Conservation (phyloP, 352 stramenopile genomes). For the Globisporangium nodosum region DNA sequence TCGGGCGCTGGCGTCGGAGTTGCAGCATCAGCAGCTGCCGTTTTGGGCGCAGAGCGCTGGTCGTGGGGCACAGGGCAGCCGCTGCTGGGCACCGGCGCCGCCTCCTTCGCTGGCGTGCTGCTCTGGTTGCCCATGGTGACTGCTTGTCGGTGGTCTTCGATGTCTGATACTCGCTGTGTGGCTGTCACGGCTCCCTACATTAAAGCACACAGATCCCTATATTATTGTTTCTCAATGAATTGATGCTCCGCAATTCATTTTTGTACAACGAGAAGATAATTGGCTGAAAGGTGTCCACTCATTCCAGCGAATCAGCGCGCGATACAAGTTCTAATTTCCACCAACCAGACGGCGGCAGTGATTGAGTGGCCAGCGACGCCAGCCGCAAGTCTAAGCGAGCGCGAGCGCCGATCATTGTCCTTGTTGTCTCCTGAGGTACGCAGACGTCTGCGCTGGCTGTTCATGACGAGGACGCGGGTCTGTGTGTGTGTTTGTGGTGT, state of each 20-base stretch:
- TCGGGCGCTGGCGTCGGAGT: slow-evolving; percentile 13
- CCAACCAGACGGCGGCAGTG: neutral
- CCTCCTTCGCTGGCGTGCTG: slow-evolving; percentile 31
- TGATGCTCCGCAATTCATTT: no score
- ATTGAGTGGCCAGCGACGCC: slow-evolving; percentile 12
- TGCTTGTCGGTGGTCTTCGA: slow-evolving; percentile 1
- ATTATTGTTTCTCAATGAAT: no score
- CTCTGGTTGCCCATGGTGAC: slow-evolving; percentile 36
- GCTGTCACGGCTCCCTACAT: neutral
- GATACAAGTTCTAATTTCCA: neutral
- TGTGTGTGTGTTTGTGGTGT: neutral
- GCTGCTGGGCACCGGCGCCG: slow-evolving; percentile 5
- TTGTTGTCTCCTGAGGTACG: slow-evolving; percentile 77
- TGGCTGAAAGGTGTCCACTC: neutral
- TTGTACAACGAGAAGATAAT: neutral
- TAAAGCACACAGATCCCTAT: no score
- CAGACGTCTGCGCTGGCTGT: slow-evolving; percentile 6
- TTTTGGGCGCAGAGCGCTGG: slow-evolving; percentile 7
- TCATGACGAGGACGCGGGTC: no score
- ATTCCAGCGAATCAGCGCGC: neutral
- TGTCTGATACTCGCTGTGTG: neutral
- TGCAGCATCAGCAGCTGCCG: slow-evolving; percentile 10
- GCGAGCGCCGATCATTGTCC: slow-evolving; percentile 41
- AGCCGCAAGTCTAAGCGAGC: neutral
- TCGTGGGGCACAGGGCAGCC: slow-evolving; percentile 59